Evolutionary conservation across 225 moss, liverwort and hornwort genomes (phyloP), one percentile per base, ranked within the genome.

Genomic region (Asterella californica): DNA sequence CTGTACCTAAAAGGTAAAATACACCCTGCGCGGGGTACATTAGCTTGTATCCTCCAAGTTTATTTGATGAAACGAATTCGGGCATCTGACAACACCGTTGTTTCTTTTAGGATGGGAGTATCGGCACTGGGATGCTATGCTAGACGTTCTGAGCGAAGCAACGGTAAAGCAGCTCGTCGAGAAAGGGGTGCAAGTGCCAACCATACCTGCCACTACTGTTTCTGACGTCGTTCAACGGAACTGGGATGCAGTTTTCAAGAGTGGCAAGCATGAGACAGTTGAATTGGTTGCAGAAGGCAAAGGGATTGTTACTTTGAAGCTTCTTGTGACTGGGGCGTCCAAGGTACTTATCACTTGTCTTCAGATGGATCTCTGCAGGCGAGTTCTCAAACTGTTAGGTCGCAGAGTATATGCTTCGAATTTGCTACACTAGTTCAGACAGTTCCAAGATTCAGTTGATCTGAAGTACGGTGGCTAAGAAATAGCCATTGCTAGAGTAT

Each of bases 61-160:
- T 22, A 76, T 76, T 30, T 34, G 59, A 38, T 38, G 33, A 49
- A 55, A 21, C 7, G 30, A 30, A 54, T 10, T 54, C 32, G 46
- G 27, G 27, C 48, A 17, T 47, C 72, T 48, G 17, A 72, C 10
- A 65, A 50, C 60, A 49, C 46, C 10, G 9, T 12, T 53, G 48
- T 74, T 52, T 45, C 47, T 72, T 63, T 33, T 24, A 97, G 97
- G 97, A 67, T 97, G 97, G 97, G 97, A 97, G 77, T 97, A 97
- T 83, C 91, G 97, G 38, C 97, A 97, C 82, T 97, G 97, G 97
- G 97, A 97, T 84, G 54, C 63, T 53, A 79, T 97, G 86, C 88
- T 97, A 72, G 83, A 36, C 0, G 11, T 94, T 60, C 78, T 97
- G 69, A 90, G 93, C 30, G 90, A 89, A 5, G 93, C 92, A 54